Evolutionary conservation across 2,329 filamentous ascomycete genomes (phyloP), one percentile per base, ranked within the genome.

Genomic region (Bipolaris victoriae): DNA sequence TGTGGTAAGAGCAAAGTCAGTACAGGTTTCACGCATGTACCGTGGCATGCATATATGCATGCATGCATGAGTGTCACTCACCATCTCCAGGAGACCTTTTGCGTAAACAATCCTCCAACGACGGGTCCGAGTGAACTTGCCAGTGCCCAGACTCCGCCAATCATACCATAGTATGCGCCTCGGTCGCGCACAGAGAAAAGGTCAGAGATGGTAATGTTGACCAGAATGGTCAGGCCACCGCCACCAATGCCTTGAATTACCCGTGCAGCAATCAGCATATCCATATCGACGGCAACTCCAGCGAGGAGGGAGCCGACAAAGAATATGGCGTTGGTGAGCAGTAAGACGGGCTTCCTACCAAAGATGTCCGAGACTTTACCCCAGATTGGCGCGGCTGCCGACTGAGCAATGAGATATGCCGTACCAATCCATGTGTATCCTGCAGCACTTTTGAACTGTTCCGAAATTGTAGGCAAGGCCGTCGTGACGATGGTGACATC

Each of bases 301-400:
- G 84, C 84, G n/a, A 89, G 77, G 51, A 88, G 73, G 33, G 84
- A 87, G 22, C 85, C 86, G 15, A 86, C 72, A 52, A 89, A 81
- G 76, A 90, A 90, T 22, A 87, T 76, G 16, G 81, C 74, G 57
- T 88, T 87, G 16, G 86, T 86, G 3, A 83, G 64, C 13, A 90
- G 76, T 29, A 90, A 76, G 47, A 88, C 81, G 11, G 82, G 83
- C 65, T 89, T 90, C 39, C 88, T 80, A 2, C 88, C 87, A 76
- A 84, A 89, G 56, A 90, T 89, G 76, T 90, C 88, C 43, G 84
- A 86, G 20, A 88, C 75, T 66, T 88, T 88, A 20, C 85, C 85
- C 84, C 85, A 88, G 31, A 84, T 78, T 1, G 84, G 84, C 2
- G 83, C 83, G 18, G 82, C 75, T 0, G 81, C 81, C 3, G 81